These are phyloP conservation scores for Sphaerostilbella broomeana DNA, from an alignment of 2,329 filamentous ascomycete species.

Conservation along the genomic window DNA sequence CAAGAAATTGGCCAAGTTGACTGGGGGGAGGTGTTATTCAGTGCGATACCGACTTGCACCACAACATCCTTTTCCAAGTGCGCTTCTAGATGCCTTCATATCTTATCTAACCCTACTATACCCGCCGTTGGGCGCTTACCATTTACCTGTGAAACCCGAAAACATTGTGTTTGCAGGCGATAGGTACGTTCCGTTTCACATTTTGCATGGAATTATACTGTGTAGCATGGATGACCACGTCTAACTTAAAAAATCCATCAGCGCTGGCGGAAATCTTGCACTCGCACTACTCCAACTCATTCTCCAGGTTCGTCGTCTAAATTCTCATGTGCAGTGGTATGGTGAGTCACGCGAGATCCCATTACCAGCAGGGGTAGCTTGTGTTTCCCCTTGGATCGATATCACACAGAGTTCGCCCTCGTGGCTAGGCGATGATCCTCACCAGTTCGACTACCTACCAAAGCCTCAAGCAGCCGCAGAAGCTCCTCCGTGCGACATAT, in stretches of 20 bases:
- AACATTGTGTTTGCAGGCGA: slow-evolving; percentile 70
- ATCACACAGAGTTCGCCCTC: slow-evolving; percentile 48
- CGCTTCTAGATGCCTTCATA: slow-evolving; percentile 64
- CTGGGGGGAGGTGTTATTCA: slow-evolving; percentile 61
- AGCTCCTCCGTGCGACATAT: slow-evolving; percentile 42
- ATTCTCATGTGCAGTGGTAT: slow-evolving; percentile 51
- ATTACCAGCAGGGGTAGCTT: slow-evolving; percentile 58
- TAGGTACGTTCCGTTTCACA: slow-evolving; percentile 36
- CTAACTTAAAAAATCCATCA: slow-evolving; percentile 24
- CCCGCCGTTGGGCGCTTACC: slow-evolving; percentile 60
- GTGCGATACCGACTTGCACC: slow-evolving; percentile 71
- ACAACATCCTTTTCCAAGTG: slow-evolving; percentile 66
- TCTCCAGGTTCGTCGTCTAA: slow-evolving; percentile 50
- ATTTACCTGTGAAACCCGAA: slow-evolving; percentile 56
- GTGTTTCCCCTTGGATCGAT: slow-evolving; percentile 66
- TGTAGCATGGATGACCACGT: background rate
- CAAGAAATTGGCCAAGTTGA: slow-evolving; percentile 58
- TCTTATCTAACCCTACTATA: slow-evolving; percentile 69
- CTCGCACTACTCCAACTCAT: slow-evolving; percentile 62
- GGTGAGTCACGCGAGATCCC: slow-evolving; percentile 52
- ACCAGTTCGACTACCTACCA: slow-evolving; percentile 40
- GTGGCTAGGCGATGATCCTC: slow-evolving; percentile 23
- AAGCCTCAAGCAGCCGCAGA: slow-evolving; percentile 33
- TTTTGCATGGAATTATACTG: too few relatives aligned
- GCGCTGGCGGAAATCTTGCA: slow-evolving; percentile 65